Evolutionary conservation across 225 moss, liverwort and hornwort genomes (phyloP), one percentile per base, ranked within the genome.

Genomic region (Marchantia polymorpha): DNA sequence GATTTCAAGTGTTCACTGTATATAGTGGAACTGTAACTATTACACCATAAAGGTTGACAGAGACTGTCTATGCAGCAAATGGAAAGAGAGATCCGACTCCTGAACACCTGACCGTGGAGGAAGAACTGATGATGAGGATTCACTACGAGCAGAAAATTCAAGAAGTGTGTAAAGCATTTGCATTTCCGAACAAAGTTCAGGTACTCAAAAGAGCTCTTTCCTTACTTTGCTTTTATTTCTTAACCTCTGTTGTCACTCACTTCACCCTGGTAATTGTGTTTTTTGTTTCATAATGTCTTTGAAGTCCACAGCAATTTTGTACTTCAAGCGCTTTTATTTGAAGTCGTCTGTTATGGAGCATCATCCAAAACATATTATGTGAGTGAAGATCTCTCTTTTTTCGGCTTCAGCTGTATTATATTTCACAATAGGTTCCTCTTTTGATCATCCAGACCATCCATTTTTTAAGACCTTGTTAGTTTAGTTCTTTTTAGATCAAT

Each of bases 331-430:
- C 72, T 99, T 99, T 79, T 99, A 95, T 82, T 90, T 92, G 78
- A 90, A 95, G 68, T 99, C 95, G 95, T 99, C 99, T 80, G 92
- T 95, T 79, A 99, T 99, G 99, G 95, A 99, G 88, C 99, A 99
- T 76, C 95, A 99, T 79, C 99, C 95, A 47, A 99, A 99, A 85
- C 92, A 92, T 81, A 95, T 99, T 69, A 95, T 99, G 99, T 94
- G 88, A 86, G 86, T 19, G 77, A 27, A 10, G 30, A 50, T 61
- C 52, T 3, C 16, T 50, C 50, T 17, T 65, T 10, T 47, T 49
- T n/a, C n/a, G 25, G 13, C 52, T 65, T 51, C 7, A 48, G 20
- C 25, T 16, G 39, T 69, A 16, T 4, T 2, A 56, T 3, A 19
- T 6, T 13, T 3, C 19, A 19, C 14, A 56, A 56, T 13, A 3